A percentile compares a stretch with the other conserved stretches of the same genome.
Evolutionary conservation across 306 rosid species (phyloP).

Genomic region (Gleditsia sinensis): DNA sequence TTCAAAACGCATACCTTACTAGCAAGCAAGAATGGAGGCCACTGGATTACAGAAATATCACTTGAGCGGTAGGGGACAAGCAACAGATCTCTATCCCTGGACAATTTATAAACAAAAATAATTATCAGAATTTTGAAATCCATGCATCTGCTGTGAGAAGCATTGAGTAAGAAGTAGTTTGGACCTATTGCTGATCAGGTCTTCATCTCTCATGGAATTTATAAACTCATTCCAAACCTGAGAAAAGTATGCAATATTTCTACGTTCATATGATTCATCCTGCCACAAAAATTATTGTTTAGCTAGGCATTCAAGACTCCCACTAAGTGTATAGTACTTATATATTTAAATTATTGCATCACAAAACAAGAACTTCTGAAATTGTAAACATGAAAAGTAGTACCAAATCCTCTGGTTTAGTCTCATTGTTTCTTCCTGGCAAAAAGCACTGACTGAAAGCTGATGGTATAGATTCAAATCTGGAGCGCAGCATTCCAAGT

Average conservation of each 20-base stretch:
- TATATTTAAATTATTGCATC: conserved; percentile 11
- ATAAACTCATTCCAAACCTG: conserved; percentile 92
- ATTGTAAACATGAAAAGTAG: conserved; percentile 33
- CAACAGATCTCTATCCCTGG: conserved; percentile 89
- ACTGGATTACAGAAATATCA: conserved; percentile 75
- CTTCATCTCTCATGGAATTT: conserved; percentile 81
- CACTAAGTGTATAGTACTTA: background rate
- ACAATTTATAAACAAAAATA: conserved; percentile 28
- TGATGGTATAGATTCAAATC: conserved; percentile 76
- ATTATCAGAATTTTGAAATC: conserved; percentile 44
- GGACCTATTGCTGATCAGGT: conserved; percentile 88
- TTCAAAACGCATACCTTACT: conserved; percentile 72
- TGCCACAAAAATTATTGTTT: conserved; percentile 46
- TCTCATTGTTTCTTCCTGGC: conserved; percentile 48
- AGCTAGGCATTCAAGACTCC: conserved; percentile 22
- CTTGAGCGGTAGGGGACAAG: conserved; percentile 74
- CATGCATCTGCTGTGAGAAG: conserved; percentile 10
- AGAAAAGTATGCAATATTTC: conserved; percentile 77
- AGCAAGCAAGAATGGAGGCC: conserved; percentile 99
- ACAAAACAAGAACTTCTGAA: conserved; percentile 25
- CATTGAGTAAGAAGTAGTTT: conserved; percentile 36
- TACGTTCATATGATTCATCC: conserved; percentile 52
- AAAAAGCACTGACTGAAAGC: conserved; percentile 74
- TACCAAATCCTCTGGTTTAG: conserved; percentile 45
- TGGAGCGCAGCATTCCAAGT: conserved; percentile 96